phyloP scores from a whole-genome alignment of 2,329 filamentous ascomycete species.

The Dothidotthia symphoricarpi region DNA sequence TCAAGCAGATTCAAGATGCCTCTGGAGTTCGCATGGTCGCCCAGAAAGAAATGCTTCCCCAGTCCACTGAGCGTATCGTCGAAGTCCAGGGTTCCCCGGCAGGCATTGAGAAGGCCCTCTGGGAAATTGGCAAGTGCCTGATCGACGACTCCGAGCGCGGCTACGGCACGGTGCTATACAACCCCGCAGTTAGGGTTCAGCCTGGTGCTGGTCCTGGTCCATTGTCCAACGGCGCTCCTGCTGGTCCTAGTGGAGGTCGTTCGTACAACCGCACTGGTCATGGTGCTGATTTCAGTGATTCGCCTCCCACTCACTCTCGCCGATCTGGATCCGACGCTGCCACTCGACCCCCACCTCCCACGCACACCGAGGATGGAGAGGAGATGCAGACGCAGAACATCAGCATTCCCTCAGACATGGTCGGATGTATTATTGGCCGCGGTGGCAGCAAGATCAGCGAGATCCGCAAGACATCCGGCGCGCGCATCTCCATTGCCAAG shows the following conservation, averaged over 20 bases:
- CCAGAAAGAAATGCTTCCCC: conserved; percentile 98
- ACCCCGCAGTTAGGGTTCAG: conserved; percentile 87
- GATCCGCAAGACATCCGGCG: conserved; percentile 94
- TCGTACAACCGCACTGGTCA: conserved; percentile 92
- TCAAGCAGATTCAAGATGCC: conserved; percentile 97
- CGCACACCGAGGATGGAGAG: conserved; percentile 93
- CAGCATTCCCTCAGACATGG: conserved; percentile 99
- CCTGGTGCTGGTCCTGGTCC: conserved; percentile 55
- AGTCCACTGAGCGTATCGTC: conserved; percentile 96
- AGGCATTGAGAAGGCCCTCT: conserved; percentile 91
- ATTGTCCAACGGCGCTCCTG: conserved; percentile 52
- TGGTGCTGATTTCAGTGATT: conserved; percentile 94
- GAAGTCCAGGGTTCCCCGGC: conserved; percentile 94
- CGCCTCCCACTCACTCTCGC: conserved; percentile 64
- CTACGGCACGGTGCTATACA: conserved; percentile 95
- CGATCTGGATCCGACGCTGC: conserved; percentile 81
- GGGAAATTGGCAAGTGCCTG: conserved; percentile 98
- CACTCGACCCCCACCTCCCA: conserved; percentile 71
- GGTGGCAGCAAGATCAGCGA: conserved; percentile 97
- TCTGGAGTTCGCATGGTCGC: conserved; percentile 98
- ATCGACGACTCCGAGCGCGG: conserved; percentile 98
- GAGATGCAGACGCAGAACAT: conserved; percentile 99
- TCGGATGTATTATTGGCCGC: conserved; percentile 97
- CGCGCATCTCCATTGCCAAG: conserved; percentile 97
- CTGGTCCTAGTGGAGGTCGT: conserved; percentile 55